phyloP scores from a whole-genome alignment of 179 eudicot species.

The Gypsophila paniculata region DNA sequence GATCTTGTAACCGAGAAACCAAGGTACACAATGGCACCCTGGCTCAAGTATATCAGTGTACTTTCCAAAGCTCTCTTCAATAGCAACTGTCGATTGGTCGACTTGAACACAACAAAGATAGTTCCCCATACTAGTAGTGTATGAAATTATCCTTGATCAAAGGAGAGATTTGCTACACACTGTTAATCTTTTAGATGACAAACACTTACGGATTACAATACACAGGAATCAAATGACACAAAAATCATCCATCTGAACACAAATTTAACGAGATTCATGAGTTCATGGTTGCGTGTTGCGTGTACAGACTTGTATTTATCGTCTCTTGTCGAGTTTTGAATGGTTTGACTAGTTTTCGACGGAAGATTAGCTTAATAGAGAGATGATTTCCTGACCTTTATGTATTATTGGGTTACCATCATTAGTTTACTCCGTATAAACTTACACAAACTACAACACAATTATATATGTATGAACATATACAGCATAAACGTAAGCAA shows the following conservation, averaged over 20 bases:
- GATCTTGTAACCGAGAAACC: constrained; percentile 32
- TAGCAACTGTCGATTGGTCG: constrained; percentile 36
- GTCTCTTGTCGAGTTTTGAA: too few species aligned
- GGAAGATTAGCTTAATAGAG: too few species aligned
- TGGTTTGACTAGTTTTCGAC: too few species aligned
- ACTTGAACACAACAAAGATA: constrained; percentile 33
- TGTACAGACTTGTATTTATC: too few species aligned
- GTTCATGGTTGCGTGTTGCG: too few species aligned
- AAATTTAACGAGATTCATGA: neutral
- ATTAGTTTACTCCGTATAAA: too few species aligned
- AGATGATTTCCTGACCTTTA: too few species aligned
- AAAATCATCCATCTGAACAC: neutral
- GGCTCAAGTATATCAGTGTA: constrained; percentile 33
- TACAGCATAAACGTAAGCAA: too few species aligned
- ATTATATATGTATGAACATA: too few species aligned
- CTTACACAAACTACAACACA: too few species aligned
- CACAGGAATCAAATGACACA: neutral
- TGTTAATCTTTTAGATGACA: neutral
- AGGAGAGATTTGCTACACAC: neutral
- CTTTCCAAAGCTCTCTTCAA: constrained; percentile 38
- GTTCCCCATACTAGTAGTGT: constrained; percentile 32
- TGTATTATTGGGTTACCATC: too few species aligned
- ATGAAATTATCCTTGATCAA: neutral
- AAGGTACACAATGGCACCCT: constrained; percentile 45
- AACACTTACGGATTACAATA: neutral